These are phyloP conservation scores for Trichosporon asahii DNA, from an alignment of 1,284 basidiomycete species.

Conservation along the genomic window DNA sequence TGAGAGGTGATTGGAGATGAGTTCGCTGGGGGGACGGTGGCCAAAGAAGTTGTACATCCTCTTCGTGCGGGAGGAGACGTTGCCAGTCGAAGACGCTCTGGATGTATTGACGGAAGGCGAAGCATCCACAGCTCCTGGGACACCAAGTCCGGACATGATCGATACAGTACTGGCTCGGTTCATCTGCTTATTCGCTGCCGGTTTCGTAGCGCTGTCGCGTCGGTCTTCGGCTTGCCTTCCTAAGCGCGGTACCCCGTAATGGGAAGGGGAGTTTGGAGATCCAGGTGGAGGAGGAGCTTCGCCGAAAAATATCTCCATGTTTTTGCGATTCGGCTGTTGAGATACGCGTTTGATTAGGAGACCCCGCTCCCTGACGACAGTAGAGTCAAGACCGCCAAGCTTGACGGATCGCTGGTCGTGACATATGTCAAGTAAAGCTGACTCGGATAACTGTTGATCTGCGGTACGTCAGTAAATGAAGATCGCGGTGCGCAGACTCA, in stretches of 20 bases:
- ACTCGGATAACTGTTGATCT: slow-evolving; percentile 75
- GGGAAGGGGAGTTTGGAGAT: slow-evolving; percentile 54
- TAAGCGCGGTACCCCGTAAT: slow-evolving; percentile 39
- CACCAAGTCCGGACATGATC: slow-evolving; percentile 86
- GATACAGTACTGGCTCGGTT: slow-evolving; percentile 92
- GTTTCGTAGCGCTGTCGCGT: slow-evolving; percentile 8
- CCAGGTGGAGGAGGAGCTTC: slow-evolving; percentile 55
- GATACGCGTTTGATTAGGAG: slow-evolving; percentile 63
- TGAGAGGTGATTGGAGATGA: slow-evolving; percentile 92
- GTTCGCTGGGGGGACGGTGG: slow-evolving; percentile 91
- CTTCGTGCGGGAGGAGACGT: slow-evolving; percentile 42
- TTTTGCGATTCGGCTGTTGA: slow-evolving; percentile 56
- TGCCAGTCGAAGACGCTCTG: slow-evolving; percentile 48
- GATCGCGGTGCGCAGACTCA: slow-evolving; percentile 28
- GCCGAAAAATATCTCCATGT: slow-evolving; percentile 60
- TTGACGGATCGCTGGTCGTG: slow-evolving; percentile 69
- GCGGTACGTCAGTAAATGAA: not conserved
- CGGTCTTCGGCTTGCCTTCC: slow-evolving; percentile 25
- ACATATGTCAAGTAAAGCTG: slow-evolving; percentile 78
- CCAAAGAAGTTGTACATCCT: slow-evolving; percentile 95
- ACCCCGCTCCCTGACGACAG: slow-evolving; percentile 64
- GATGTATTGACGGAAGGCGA: slow-evolving; percentile 50
- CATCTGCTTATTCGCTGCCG: slow-evolving; percentile 58
- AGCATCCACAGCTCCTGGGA: slow-evolving; percentile 65
- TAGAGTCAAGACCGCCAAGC: slow-evolving; percentile 8